Evolutionary conservation across 148 eudicot genomes (phyloP), one percentile per base, ranked within the genome.

Genomic region (Beta vulgaris): DNA sequence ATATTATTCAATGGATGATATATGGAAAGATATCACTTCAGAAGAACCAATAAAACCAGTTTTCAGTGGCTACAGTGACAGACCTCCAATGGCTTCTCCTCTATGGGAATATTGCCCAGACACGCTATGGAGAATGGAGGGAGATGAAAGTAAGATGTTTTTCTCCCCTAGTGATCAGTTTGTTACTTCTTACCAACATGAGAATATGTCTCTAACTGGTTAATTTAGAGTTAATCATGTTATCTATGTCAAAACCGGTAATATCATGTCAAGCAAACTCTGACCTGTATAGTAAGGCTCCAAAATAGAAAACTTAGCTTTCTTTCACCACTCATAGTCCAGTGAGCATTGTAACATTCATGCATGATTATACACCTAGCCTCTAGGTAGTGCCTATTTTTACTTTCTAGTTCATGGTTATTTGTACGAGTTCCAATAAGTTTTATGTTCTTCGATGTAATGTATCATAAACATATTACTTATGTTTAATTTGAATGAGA

Each of bases 11-110:
- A 84, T 92, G 87, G 97, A 92, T 80, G 97, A 92, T 25, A 92
- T 92, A 80, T 92, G 97, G 97, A 90, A 86, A 78, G 95, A 92
- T 68, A 88, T 92, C n/a, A 87, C 81, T 65, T 71, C 84, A 12
- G 88, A 84, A 51, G 86, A 83, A 21, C 79, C 82, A 64, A 85
- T 85, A 13, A 85, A 84, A 75, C 86, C 94, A 28, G 80, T 75
- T 63, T 51, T 39, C 28, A 75, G 73, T 42, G 71, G 42, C 73
- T 73, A 72, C 63, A 54, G 77, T 26, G 84, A 83, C 61, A 78
- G 82, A 12, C 82, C 84, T 69, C 67, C 82, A 48, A 68, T 85
- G 81, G 77, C 83, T 72, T 85, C 97, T 46, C 86, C 91, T 8
- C 68, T 84, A 26, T 92, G 97, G 97, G 91, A 92, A 55, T 87